phyloP scores from a whole-genome alignment of 352 stramenopile species.

The Globisporangium irregulare region DNA sequence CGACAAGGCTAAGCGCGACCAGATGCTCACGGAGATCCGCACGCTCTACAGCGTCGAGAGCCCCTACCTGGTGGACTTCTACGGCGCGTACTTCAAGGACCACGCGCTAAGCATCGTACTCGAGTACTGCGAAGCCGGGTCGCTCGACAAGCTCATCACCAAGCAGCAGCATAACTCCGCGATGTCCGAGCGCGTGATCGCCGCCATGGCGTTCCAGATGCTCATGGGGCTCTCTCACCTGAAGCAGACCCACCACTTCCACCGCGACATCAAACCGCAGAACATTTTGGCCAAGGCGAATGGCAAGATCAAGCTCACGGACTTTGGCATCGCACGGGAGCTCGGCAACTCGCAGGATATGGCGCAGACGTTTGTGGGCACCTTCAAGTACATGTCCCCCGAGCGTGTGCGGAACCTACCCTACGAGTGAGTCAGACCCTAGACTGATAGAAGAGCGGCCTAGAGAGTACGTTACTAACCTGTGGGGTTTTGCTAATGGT shows the following conservation, averaged over 20 bases:
- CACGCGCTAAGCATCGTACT: constrained; percentile 66
- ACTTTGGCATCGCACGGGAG: constrained; percentile 71
- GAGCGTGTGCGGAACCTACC: constrained; percentile 86
- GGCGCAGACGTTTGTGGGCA: constrained; percentile 88
- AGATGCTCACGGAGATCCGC: constrained; percentile 77
- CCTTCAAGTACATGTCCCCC: constrained; percentile 92
- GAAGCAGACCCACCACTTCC: constrained; percentile 77
- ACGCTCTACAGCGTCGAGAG: constrained; percentile 73
- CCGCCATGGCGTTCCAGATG: constrained; percentile 58
- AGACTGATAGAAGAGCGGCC: background rate
- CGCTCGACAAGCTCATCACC: constrained; percentile 46
- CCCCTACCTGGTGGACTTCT: constrained; percentile 60
- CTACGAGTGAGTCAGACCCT: constrained; percentile 47
- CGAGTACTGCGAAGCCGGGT: constrained; percentile 61
- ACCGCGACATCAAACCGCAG: constrained; percentile 92
- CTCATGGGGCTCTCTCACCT: constrained; percentile 58
- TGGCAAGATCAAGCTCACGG: constrained; percentile 78
- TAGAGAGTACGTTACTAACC: background rate
- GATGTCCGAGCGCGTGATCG: constrained; percentile 49
- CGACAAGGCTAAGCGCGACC: constrained; percentile 70
- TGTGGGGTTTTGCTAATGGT: background rate
- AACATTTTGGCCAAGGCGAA: constrained; percentile 89
- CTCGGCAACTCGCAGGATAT: constrained; percentile 70
- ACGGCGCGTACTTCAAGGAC: constrained; percentile 73
- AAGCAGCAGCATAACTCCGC: constrained; percentile 3